Conservation (phyloP, 495 filamentous ascomycete species). For the Antarctomyces pellizariae region DNA sequence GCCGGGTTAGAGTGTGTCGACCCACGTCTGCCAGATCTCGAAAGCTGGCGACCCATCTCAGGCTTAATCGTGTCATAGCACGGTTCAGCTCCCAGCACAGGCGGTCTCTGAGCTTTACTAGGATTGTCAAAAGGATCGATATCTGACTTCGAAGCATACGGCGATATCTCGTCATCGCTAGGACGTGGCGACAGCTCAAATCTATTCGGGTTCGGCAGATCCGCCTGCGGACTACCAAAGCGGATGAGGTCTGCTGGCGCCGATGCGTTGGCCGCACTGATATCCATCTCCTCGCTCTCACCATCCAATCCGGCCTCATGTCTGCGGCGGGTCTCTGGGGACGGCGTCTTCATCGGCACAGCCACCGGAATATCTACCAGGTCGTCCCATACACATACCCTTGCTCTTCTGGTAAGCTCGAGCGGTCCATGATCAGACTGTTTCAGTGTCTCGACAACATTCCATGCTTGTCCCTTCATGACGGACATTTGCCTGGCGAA, state of each 20-base stretch:
- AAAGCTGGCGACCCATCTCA: constrained; percentile 10
- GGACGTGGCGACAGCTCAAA: constrained; percentile 44
- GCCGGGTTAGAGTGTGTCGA: too few relatives aligned
- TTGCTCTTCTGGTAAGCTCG: constrained; percentile 69
- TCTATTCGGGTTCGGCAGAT: constrained; percentile 59
- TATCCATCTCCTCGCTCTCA: constrained; percentile 71
- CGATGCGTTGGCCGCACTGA: constrained; percentile 45
- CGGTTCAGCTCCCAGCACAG: constrained; percentile 6
- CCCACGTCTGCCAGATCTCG: too few relatives aligned
- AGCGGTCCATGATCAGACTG: constrained; percentile 76
- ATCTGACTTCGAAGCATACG: constrained; percentile 4
- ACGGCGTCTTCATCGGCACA: constrained; percentile 64
- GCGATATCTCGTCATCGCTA: constrained; percentile 9
- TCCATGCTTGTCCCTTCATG: constrained; percentile 98
- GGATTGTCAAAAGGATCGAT: too few relatives aligned
- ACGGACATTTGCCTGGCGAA: constrained; percentile 91
- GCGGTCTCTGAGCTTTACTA: too few relatives aligned
- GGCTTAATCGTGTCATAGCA: constrained; percentile 3
- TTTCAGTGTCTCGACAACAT: constrained; percentile 93
- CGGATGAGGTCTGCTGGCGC: constrained; percentile 51
- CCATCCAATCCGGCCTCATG: constrained; percentile 20
- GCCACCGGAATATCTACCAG: constrained; percentile 87
- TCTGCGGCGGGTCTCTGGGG: constrained; percentile 48
- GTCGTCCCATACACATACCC: constrained; percentile 96
- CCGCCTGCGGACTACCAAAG: constrained; percentile 29